Conservation (phyloP, 768 basidiomycete genomes). For the Termitomyces sp. region DNA sequence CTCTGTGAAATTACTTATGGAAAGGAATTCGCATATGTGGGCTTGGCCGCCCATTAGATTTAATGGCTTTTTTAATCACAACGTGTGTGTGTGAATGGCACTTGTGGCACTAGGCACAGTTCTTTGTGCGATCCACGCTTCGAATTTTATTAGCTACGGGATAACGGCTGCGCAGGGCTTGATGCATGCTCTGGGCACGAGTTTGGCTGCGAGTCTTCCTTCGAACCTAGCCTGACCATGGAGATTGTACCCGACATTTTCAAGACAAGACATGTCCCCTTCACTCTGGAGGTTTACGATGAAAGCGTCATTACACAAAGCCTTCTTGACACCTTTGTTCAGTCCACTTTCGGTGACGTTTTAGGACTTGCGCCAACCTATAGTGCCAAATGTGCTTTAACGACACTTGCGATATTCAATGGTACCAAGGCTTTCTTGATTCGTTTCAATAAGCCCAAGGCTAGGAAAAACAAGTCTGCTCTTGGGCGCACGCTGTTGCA, state of each 20-base stretch:
- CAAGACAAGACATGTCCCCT: constrained; percentile 13
- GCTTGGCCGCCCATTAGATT: too few species aligned
- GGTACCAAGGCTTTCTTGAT: constrained; percentile 28
- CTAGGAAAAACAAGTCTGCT: neutral
- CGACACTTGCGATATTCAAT: constrained; percentile 34
- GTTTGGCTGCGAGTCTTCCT: neutral
- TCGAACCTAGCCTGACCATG: constrained; percentile 9
- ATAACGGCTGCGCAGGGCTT: neutral
- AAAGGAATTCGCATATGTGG: neutral
- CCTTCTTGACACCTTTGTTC: constrained; percentile 23
- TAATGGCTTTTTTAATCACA: neutral
- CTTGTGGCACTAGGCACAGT: neutral
- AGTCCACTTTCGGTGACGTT: constrained; percentile 15
- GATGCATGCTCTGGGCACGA: neutral
- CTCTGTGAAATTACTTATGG: neutral
- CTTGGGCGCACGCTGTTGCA: constrained; percentile 20
- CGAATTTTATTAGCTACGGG: neutral
- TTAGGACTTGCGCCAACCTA: constrained; percentile 42
- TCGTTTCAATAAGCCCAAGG: constrained; percentile 16
- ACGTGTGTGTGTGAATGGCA: neutral
- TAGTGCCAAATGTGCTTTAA: constrained; percentile 26
- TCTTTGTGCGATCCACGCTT: neutral
- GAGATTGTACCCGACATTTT: constrained; percentile 29
- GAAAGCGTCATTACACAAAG: constrained; percentile 18
- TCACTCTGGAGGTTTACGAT: constrained; percentile 22